Evolutionary conservation across 192 early-diverging fungal species (phyloP), one percentile per base, ranked within the genome.

Genomic region (Backusella liffmaniae): DNA sequence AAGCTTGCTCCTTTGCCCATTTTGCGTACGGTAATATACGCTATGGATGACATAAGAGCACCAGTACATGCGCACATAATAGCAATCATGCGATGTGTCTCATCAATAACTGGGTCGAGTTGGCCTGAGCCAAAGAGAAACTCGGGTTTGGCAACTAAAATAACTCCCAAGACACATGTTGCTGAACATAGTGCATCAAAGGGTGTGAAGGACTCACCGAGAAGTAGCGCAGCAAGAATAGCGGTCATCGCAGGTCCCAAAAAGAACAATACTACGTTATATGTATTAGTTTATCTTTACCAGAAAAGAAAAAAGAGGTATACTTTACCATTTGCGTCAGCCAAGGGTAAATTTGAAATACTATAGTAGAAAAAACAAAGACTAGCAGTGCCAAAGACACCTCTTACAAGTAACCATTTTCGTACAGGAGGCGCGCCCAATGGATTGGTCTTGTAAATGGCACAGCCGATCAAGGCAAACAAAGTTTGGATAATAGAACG

Each of bases 211-310:
- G 87, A 85, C 73, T 95, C 94, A 23, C 85, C 83, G 1, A 95
- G 81, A 49, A 86, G 80, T 69, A 88, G 44, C 44, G 83, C 73
- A 0, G 90, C 94, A 68, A 93, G 77, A 21, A 95, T 76, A 1
- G 92, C 90, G n/a, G 91, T 93, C 76, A 95, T 91, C 15, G 88
- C 87, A 5, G 94, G 92, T 6, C 87, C 88, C 5, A 91, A 88
- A 75, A 94, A 95, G 76, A 94, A 95, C 13, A 94, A 79, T 0
- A 92, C 91, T 30, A 53, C 6, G 42, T 16, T 37, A 62, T 0
- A 29, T 41, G 21, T 26, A 59, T 26, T 59, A 59, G n/a, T 23
- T 26, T 23, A 21, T 44, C 15, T 13, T 44, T 3, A 15, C 16
- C 15, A 44, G 15, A 51, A 23, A 23, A 56, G 49, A 49, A 49